Evolutionary conservation across 2,329 filamentous ascomycete genomes (phyloP).

Genomic region (Colletotrichum noveboracense): DNA sequence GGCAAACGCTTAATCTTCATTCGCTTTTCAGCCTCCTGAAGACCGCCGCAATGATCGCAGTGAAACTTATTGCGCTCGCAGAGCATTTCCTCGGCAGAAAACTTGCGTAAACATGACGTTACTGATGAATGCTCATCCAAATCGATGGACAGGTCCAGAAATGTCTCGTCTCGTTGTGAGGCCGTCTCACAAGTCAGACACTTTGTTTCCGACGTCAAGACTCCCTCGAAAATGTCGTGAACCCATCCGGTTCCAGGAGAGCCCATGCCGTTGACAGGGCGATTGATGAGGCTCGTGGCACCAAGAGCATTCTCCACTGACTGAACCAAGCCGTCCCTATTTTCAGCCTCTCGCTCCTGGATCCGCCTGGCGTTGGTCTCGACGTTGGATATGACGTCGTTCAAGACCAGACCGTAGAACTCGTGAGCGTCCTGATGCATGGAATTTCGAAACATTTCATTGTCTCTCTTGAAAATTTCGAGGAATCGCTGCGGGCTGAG

Average conservation of each 20-base stretch:
- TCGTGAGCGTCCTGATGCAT: constrained; percentile 99
- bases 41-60: constrained; percentile 93
- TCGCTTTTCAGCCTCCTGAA: constrained; percentile 97
- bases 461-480: constrained; percentile 90
- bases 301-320: constrained; percentile 50
- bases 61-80: constrained; percentile 99
- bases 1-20: constrained; percentile 99
- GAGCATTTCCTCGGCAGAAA: constrained; percentile 97
- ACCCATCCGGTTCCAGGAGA: constrained; percentile 84
- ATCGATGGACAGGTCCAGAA: constrained; percentile 94
- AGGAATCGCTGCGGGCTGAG: constrained; percentile 92
- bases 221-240: constrained; percentile 95
- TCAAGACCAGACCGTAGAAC: constrained; percentile 93
- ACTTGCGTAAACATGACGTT: constrained; percentile 92
- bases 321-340: constrained; percentile 51
- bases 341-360: constrained; percentile 50
- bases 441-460: constrained; percentile 95
- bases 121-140: constrained; percentile 95
- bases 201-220: constrained; percentile 93
- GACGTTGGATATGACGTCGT: constrained; percentile 93
- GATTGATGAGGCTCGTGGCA: constrained; percentile 32
- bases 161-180: constrained; percentile 94
- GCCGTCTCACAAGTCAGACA: constrained; percentile 96
- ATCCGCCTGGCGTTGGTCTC: constrained; percentile 81
- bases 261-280: constrained; percentile 47